A percentile compares a stretch with the other conserved stretches of the same genome.
Evolutionary conservation across 106 monocot genomes (phyloP).

Genomic region (Ottelia alismoides): DNA sequence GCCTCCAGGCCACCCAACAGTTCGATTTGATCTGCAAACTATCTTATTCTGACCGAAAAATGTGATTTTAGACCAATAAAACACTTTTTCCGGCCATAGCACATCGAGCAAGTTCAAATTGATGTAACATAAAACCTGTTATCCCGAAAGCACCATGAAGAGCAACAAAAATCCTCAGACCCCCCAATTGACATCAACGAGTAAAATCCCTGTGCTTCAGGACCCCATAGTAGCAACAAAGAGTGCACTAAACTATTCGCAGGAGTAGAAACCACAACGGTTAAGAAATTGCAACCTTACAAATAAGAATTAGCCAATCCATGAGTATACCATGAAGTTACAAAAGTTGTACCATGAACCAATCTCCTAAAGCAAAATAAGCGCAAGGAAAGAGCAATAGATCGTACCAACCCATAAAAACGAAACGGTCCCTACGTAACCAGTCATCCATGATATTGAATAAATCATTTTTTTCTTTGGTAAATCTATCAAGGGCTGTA

Average conservation of each 20-base stretch:
- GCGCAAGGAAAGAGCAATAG: not conserved
- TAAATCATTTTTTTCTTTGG: conserved; percentile 3
- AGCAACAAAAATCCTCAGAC: conserved; percentile 1
- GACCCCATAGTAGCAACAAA: conserved; percentile 4
- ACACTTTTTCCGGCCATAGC: not conserved
- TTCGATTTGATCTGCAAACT: no score
- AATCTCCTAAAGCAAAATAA: not conserved
- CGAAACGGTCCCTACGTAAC: not conserved
- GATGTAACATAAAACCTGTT: conserved; percentile 8
- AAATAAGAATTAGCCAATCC: conserved; percentile 5
- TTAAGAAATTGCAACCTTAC: conserved; percentile 4
- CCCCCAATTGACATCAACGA: conserved; percentile 24
- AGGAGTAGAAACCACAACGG: not conserved
- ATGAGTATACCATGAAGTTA: conserved; percentile 3
- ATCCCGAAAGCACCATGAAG: not conserved
- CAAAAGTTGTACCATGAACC: conserved; percentile 1
- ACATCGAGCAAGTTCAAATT: conserved; percentile 9
- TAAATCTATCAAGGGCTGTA: conserved; percentile 1
- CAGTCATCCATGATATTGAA: conserved; percentile 5
- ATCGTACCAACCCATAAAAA: conserved; percentile 1
- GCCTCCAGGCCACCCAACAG: no score
- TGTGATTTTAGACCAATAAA: no score
- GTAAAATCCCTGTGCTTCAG: conserved; percentile 4
- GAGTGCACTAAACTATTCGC: conserved; percentile 1
- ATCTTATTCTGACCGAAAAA: no score